Evolutionary conservation across 2,329 filamentous ascomycete species (phyloP), one percentile per base, ranked within the genome.

Genomic region (Juglanconis sp.): DNA sequence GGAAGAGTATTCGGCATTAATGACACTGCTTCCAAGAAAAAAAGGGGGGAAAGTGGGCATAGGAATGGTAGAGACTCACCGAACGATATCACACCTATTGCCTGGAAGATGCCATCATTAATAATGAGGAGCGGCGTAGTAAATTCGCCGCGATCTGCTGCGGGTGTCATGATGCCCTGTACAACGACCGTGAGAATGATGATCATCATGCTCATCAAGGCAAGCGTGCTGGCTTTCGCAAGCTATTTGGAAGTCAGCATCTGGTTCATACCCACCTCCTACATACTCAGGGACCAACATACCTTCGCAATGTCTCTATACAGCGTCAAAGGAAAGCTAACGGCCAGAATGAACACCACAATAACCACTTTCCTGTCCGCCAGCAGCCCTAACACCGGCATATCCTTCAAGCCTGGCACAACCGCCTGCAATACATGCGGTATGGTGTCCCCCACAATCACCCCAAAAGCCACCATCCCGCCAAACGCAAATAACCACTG

Each of bases 401-500:
- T 86, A 35, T 87, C 79, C 44, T 79, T 76, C 61, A 98, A 72
- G 3, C 84, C 85, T 0, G 95, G 93, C 78, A 94, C 96, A 5
- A 97, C 74, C 4, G 93, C 91, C 52, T 81, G 77, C 69, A 98
- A 74, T 52, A 99, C 95, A 72, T 93, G 91, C 3, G 95, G 95
- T 70, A 99, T 97, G 1, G 91, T 93, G 73, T 99, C 95, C 62
- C 95, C 95, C 9, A 99, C 90, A 69, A 99, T 97, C 69, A 99
- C 92, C 66, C 93, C 95, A 74, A 98, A 99, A 13, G 95, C 95
- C 59, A 99, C 87, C 95, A 99, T 99, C 65, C 95, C 95, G 59
- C 95, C 95, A 79, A 98, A 99, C 3, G 95, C 95, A 81, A 99
- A 99, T 34, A 92, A 89, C 94, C 94, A 99, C 78, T 99, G 95